Conservation (phyloP, 2,329 filamentous ascomycete genomes). For the Pseudopithomyces chartarum region DNA sequence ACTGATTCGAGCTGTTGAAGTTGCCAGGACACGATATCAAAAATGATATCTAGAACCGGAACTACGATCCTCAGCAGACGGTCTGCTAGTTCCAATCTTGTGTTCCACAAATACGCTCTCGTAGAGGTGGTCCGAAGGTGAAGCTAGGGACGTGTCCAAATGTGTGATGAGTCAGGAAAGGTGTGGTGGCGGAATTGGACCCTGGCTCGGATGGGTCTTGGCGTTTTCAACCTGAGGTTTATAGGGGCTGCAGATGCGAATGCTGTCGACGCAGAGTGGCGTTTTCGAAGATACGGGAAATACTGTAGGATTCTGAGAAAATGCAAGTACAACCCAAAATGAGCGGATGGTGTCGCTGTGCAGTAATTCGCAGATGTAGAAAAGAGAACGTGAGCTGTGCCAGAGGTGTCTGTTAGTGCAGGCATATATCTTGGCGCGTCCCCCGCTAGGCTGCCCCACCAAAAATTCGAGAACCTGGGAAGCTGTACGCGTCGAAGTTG, state of each 20-base stretch:
- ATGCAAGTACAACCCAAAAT: not conserved
- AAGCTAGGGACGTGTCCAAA: not conserved
- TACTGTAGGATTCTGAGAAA: no score
- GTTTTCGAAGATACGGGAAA: not conserved
- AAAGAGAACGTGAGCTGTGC: not conserved
- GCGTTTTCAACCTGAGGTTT: not conserved
- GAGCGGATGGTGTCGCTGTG: conserved; percentile 7
- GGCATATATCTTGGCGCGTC: conserved; percentile 25
- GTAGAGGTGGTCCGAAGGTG: not conserved
- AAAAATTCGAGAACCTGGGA: conserved; percentile 14
- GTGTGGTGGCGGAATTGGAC: not conserved
- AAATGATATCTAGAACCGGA: no score
- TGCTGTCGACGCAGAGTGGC: no score
- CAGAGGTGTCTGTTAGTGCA: not conserved
- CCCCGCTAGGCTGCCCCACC: conserved; percentile 28
- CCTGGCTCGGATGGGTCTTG: not conserved
- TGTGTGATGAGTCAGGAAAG: not conserved
- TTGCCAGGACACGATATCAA: no score
- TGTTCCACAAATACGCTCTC: not conserved
- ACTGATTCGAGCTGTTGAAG: no score
- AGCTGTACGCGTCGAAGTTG: conserved; percentile 22
- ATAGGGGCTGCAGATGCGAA: not conserved
- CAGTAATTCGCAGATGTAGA: not conserved
- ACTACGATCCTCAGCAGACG: not conserved
- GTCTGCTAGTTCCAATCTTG: not conserved